Conservation (phyloP, 176 grass and related monocot genomes). For the Urochloa ruziziensis region DNA sequence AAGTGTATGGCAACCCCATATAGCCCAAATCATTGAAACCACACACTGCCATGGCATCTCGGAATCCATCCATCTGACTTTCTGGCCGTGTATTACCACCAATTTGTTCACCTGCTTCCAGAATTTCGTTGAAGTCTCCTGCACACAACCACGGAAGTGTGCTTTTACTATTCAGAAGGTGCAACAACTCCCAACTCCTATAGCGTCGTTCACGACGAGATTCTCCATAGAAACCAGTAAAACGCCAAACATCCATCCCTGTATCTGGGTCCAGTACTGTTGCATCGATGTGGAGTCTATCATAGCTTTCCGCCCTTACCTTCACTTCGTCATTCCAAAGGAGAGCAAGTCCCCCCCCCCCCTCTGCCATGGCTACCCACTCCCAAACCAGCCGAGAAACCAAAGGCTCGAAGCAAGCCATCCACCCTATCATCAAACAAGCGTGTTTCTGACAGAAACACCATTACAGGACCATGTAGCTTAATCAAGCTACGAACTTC, state of each 20-base stretch:
- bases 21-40: neutral
- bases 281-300: neutral
- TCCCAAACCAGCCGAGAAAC: no score
- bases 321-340: neutral
- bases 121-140: neutral
- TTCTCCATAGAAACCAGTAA: neutral
- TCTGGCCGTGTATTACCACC: no score
- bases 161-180: neutral
- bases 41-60: no score
- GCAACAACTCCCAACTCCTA: neutral
- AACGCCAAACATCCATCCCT: fast-evolving
- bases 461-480: no score
- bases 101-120: neutral
- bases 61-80: no score
- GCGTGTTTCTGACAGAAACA: no score
- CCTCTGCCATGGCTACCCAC: neutral
- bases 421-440: no score
- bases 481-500: no score
- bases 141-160: neutral
- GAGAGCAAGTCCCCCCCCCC: neutral
- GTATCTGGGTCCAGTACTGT: neutral
- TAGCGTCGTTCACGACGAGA: neutral
- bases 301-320: neutral
- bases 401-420: no score
- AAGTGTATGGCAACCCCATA: no score